A percentile compares a stretch with the other conserved stretches of the same genome.
Conservation (phyloP, 257 asterid species). For the Petunia secreta region DNA sequence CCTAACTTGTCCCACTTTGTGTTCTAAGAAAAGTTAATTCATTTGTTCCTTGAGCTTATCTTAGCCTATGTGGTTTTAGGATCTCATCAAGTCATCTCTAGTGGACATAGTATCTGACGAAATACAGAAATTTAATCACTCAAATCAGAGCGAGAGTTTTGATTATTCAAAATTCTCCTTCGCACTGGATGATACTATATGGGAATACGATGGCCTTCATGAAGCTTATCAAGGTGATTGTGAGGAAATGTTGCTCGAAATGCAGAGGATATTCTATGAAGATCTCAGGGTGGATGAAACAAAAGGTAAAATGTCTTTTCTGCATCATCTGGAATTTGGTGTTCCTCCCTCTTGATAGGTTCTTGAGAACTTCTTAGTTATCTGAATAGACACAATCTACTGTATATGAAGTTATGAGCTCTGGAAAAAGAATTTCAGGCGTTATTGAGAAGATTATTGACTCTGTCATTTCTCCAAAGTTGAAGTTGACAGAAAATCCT, state of each 20-base stretch:
- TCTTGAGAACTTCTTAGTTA: neutral
- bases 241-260: slow-evolving; percentile 81
- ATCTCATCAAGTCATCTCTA: slow-evolving; percentile 60
- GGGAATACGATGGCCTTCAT: slow-evolving; percentile 87
- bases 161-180: slow-evolving; percentile 32
- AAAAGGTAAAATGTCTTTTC: slow-evolving; percentile 46
- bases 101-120: slow-evolving; percentile 79
- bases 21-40: neutral
- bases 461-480: slow-evolving; percentile 1
- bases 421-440: neutral
- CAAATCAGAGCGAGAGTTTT: slow-evolving; percentile 39
- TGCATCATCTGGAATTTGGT: slow-evolving; percentile 9
- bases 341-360: slow-evolving; percentile 2
- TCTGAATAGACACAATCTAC: slow-evolving; percentile 2
- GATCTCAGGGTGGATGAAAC: slow-evolving; percentile 59
- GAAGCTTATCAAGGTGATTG: slow-evolving; percentile 73
- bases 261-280: slow-evolving; percentile 91
- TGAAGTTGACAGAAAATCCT: slow-evolving; percentile 22
- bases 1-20: slow-evolving; percentile 13
- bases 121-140: slow-evolving; percentile 61
- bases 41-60: slow-evolving; percentile 2
- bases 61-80: slow-evolving; percentile 49
- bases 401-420: neutral
- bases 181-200: slow-evolving; percentile 63
- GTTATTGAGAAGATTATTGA: neutral